Percentiles rank a stretch among this genome's conserved stretches.
These are phyloP conservation scores for Sugiyamaella boreocaroliniensis DNA, from an alignment of 805 yeast species.

Conservation along the genomic window DNA sequence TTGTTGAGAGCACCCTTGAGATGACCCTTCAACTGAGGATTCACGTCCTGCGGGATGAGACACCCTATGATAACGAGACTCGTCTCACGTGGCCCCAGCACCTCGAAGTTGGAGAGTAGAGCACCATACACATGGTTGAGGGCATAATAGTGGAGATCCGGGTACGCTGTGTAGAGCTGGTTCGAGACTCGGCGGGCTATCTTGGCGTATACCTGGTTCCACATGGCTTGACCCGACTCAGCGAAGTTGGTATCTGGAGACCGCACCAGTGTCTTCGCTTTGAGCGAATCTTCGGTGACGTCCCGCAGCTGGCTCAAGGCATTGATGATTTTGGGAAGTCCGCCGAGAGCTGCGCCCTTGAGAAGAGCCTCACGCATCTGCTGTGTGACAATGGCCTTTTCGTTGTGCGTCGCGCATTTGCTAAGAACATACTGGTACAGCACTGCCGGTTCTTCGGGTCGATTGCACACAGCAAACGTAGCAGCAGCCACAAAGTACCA, in stretches of 20 bases:
- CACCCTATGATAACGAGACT: constrained; percentile 71
- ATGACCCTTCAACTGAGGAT: constrained; percentile 89
- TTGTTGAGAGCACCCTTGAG: constrained; percentile 76
- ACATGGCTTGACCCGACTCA: constrained; percentile 51
- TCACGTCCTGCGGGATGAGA: constrained; percentile 86
- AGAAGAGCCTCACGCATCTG: constrained; percentile 70
- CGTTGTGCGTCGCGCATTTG: not conserved
- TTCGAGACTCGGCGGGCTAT: constrained; percentile 58
- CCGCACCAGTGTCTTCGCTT: not conserved
- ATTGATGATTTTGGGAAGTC: constrained; percentile 81
- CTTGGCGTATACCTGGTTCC: constrained; percentile 71
- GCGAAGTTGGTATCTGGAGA: not conserved
- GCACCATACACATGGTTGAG: constrained; percentile 72
- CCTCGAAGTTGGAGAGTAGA: constrained; percentile 58
- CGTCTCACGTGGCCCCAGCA: constrained; percentile 62
- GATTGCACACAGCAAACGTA: constrained; percentile 71
- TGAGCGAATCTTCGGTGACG: constrained; percentile 38
- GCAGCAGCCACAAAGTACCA: constrained; percentile 84
- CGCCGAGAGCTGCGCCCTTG: constrained; percentile 72
- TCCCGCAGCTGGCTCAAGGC: constrained; percentile 57
- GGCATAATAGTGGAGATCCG: constrained; percentile 75
- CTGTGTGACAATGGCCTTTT: constrained; percentile 34
- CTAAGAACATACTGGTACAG: constrained; percentile 61
- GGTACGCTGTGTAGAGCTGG: constrained; percentile 70
- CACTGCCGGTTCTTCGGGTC: constrained; percentile 72